Evolutionary conservation across 1,284 basidiomycete genomes (phyloP).

Genomic region (Cryptococcus sp.): DNA sequence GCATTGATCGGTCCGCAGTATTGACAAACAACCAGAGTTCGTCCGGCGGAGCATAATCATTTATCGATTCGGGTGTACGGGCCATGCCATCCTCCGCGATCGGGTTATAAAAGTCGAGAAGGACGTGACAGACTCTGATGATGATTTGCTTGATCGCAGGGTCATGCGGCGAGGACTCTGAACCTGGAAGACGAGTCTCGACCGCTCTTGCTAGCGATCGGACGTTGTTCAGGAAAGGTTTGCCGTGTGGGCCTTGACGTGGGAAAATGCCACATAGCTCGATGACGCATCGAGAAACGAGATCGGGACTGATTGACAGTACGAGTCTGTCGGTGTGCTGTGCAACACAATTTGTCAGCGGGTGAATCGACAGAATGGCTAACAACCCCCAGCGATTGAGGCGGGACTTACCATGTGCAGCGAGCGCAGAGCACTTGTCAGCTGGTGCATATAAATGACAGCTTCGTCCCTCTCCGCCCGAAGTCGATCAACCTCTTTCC

Average conservation of each 20-base stretch:
- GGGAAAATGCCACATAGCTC: neutral
- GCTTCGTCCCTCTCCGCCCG: neutral
- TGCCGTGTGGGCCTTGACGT: neutral
- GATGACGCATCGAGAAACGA: neutral
- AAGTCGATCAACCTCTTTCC: neutral
- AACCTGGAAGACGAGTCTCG: neutral
- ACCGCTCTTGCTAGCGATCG: neutral
- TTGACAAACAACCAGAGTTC: slow-evolving; percentile 4
- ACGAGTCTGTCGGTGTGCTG: neutral
- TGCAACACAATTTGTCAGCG: neutral
- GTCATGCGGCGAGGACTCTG: neutral
- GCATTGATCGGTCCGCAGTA: neutral
- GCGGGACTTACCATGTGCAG: neutral
- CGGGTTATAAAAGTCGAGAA: neutral
- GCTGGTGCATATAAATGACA: neutral
- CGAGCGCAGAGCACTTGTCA: neutral
- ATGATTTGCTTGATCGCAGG: neutral
- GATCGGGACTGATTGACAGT: neutral
- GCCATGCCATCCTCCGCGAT: neutral
- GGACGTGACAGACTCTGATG: neutral
- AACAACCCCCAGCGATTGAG: no score
- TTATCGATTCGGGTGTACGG: neutral
- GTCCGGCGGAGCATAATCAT: slow-evolving; percentile 3
- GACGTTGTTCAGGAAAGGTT: neutral
- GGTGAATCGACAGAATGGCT: neutral